phyloP scores from a whole-genome alignment of 208 protist species.

The Trichomonas vaginalis region DNA sequence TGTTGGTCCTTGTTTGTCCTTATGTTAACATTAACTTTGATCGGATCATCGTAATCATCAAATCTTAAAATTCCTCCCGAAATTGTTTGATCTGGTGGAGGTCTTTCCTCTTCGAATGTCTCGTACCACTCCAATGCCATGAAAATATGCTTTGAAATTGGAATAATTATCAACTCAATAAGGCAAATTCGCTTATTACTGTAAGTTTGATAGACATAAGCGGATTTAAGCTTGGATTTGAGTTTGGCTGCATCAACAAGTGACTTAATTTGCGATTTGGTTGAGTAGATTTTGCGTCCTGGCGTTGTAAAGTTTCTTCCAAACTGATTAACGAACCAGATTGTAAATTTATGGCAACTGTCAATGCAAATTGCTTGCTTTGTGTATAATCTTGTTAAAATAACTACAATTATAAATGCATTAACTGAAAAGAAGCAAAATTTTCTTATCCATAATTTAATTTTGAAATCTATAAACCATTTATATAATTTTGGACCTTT shows the following conservation, averaged over 20 bases:
- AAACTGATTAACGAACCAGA: background rate
- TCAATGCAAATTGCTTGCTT: background rate
- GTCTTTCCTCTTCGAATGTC: background rate
- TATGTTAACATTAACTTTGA: background rate
- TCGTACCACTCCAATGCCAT: background rate
- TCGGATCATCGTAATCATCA: background rate
- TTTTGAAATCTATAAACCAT: background rate
- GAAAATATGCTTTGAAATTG: background rate
- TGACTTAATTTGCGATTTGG: background rate
- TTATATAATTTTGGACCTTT: background rate
- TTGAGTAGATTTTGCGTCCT: background rate
- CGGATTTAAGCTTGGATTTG: background rate
- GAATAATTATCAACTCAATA: background rate
- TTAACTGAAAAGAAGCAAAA: background rate
- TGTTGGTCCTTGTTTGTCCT: background rate
- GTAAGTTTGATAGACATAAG: background rate
- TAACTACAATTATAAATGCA: background rate
- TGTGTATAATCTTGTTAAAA: background rate
- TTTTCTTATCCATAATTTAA: background rate
- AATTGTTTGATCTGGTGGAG: background rate
- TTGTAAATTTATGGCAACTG: background rate
- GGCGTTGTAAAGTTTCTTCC: background rate
- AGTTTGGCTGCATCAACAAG: background rate
- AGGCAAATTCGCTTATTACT: background rate
- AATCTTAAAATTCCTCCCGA: background rate